Conservation (phyloP, 2,329 filamentous ascomycete species). For the Gliomastix tumulicola region DNA sequence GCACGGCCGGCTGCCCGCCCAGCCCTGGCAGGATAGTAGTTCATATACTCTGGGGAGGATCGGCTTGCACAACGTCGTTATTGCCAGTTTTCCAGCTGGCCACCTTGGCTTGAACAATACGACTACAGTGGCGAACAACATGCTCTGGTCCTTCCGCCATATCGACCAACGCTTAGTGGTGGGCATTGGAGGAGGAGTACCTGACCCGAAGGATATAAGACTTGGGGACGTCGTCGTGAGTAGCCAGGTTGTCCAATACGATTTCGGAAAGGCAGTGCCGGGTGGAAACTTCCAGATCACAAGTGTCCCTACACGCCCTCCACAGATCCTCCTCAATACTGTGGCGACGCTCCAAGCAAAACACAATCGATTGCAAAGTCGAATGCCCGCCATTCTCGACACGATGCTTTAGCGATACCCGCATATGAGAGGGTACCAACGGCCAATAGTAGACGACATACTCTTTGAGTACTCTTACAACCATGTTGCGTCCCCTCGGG, state of each 20-base stretch:
- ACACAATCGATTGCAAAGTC: too few species aligned
- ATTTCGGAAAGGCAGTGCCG: neutral
- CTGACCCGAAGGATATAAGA: constrained; percentile 9
- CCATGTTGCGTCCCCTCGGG: too few species aligned
- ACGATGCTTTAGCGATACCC: too few species aligned
- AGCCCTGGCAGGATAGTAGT: neutral
- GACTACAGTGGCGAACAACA: constrained; percentile 8
- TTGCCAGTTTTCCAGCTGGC: constrained; percentile 15
- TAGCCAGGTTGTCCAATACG: neutral
- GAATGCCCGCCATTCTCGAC: too few species aligned
- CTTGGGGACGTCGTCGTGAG: neutral
- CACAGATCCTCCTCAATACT: neutral
- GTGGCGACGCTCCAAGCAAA: neutral
- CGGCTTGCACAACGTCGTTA: constrained; percentile 15
- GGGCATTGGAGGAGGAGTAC: constrained; percentile 29
- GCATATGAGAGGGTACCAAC: too few species aligned
- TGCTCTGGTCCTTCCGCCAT: constrained; percentile 8
- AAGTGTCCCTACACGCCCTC: neutral
- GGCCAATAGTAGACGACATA: too few species aligned
- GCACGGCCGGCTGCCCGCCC: neutral
- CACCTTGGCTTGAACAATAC: constrained; percentile 17
- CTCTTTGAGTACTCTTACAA: too few species aligned
- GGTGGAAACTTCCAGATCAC: neutral
- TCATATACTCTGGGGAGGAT: constrained; percentile 15
- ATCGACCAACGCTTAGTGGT: constrained; percentile 20